Evolutionary conservation across 2,329 filamentous ascomycete species (phyloP).

Genomic region (Fusarium drepaniforme): DNA sequence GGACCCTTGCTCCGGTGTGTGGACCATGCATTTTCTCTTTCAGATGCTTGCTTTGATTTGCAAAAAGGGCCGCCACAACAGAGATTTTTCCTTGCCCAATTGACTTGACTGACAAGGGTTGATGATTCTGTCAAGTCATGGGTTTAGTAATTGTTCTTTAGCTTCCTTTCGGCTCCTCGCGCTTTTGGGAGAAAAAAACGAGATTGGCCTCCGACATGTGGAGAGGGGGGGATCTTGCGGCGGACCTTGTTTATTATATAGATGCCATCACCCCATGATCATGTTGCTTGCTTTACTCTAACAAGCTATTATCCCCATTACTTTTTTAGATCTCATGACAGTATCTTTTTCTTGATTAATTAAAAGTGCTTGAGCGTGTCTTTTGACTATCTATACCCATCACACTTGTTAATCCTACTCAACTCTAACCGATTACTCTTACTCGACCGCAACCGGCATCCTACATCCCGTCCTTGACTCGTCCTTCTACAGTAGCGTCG

Average conservation of each 20-base stretch:
- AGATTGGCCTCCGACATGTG: constrained; percentile 24
- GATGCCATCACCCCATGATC: constrained; percentile 32
- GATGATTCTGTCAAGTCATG: background rate
- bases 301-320: background rate
- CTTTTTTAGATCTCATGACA: constrained; percentile 1
- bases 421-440: background rate
- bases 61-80: constrained; percentile 17
- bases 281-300: background rate
- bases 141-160: constrained; percentile 28
- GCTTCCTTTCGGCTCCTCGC: constrained; percentile 11
- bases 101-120: constrained; percentile 1
- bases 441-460: constrained; percentile 12
- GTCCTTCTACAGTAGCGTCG: constrained; percentile 24
- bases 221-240: background rate
- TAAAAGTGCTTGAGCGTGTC: constrained; percentile 4
- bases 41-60: background rate
- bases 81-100: constrained; percentile 14
- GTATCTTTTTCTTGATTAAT: background rate
- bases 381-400: background rate
- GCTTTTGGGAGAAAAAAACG: constrained; percentile 4
- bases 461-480: constrained; percentile 11
- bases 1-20: constrained; percentile 13
- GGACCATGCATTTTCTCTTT: constrained; percentile 1
- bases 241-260: constrained; percentile 29
- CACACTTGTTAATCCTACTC: constrained; percentile 18